Evolutionary conservation across 805 yeast genomes (phyloP), one percentile per base, ranked within the genome.

Genomic region (Candida caryicola): DNA sequence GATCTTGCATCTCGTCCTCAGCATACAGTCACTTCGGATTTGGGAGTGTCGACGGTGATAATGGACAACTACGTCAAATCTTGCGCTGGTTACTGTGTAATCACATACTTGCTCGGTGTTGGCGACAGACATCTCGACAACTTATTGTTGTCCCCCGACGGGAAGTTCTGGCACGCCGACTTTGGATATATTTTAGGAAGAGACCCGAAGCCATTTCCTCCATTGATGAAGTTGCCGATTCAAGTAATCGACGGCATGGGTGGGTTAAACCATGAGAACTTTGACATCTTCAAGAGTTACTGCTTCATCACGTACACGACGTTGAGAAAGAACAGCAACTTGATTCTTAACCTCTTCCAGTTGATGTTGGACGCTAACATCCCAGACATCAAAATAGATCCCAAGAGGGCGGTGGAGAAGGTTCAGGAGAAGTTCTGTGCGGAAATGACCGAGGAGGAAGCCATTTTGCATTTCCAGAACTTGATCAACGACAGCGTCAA

Each of bases 241-340:
- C 99, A 93, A 61, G 84, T 93, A 13, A 85, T 93, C 29, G 99
- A 93, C 48, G 98, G 97, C 0, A 93, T 93, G 88, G 99, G 99
- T 2, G 99, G 98, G 1, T 75, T 87, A 35, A 74, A 76, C 45
- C 88, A 91, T 35, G 85, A 83, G 30, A 90, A 91, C 58, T 93
- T 86, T 60, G 80, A 81, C 46, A 78, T 84, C 45, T 93, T 93
- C 64, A 77, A 95, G 52, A 86, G 87, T 59, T 90, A 90, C 62
- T 93, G 99, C 55, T 93, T 90, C 64, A 91, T 93, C 14, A 87
- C 96, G 0, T 93, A 88, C 57, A 85, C 93, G 7, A 91, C 95
- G 4, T 68, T 93, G 45, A 71, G 99, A 41, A 84, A 89, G 59
- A 87, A 88, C 50, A 85, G 96, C 23, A 90, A 89, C 40, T 74